Base-by-base conservation (phyloP, 306 rosid genomes). In the Crataegus laevigata region DNA sequence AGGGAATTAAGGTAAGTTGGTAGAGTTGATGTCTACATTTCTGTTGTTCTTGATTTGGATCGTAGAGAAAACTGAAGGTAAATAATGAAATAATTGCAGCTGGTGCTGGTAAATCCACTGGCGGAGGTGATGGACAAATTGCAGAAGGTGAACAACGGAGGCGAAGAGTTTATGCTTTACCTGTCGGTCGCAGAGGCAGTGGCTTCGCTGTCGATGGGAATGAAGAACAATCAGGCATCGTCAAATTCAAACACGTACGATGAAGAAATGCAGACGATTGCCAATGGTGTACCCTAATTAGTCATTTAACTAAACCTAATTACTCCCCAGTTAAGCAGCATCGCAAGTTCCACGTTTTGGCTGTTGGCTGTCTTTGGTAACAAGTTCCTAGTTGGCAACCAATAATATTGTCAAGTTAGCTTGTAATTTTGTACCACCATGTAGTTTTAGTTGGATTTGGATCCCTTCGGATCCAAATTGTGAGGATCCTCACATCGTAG, bases 61-160 rank as follows among this genome's bases (percentile, higher is more conserved):
- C 19, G 9, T 3, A 8, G 61, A 12, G n/a, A 22, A 21, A 57
- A 9, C 4, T 8, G 61, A 22, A 28, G 1, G 24, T 21, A 57
- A 21, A 21, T 57, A 50, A 50, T 50, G 8, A 50, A 43, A n/a
- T 21, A 50, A 68, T 76, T 57, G 68, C 84, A 94, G 98, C 84
- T 94, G 60, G 89, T 88, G 74, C 73, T 94, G 89, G 98, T 91
- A 90, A 91, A 94, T 63, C 98, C 98, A 66, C 57, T 91, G 83
- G 89, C 92, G n/a, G 98, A 90, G 73, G 96, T 91, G 14, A 36
- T 94, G 42, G 93, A 82, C 11, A 94, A 89, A 83, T 66, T 94
- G 73, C 80, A 70, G 62, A 86, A 69, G 71, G 89, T 87, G 70
- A 88, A 89, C 74, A 87, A 89, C 69, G 87, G 77, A 78, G 82